These are phyloP conservation scores for Davidsoniella virescens DNA, from an alignment of 2,329 filamentous ascomycete species.

Conservation along the genomic window DNA sequence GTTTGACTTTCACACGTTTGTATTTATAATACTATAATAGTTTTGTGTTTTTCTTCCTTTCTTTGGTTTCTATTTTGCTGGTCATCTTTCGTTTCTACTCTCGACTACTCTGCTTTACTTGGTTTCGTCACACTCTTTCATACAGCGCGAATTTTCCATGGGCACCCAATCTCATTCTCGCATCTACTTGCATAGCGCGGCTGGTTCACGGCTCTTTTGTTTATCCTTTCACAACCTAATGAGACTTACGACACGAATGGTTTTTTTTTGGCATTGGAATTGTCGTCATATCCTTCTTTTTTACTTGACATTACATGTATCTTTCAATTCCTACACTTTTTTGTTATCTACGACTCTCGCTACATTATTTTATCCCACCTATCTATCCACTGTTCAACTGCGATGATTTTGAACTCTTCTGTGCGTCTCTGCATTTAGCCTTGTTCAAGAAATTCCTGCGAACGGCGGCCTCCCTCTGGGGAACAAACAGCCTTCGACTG, in stretches of 20 bases:
- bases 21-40: slow-evolving; percentile 11
- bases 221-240: slow-evolving; percentile 3
- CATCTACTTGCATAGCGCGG: slow-evolving; percentile 8
- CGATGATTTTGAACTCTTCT: no score
- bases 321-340: not conserved
- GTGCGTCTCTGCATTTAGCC: no score
- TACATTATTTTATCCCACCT: no score
- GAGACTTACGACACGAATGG: slow-evolving; percentile 7
- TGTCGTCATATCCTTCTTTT: slow-evolving; percentile 3
- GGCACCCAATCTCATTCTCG: slow-evolving; percentile 5
- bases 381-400: no score
- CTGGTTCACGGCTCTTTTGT: slow-evolving; percentile 6
- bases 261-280: slow-evolving; percentile 4
- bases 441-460: no score
- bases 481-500: no score
- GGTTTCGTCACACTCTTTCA: slow-evolving; percentile 6
- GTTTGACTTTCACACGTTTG: slow-evolving; percentile 4
- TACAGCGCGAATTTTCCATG: slow-evolving; percentile 7
- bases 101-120: not conserved
- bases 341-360: no score
- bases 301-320: not conserved
- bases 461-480: no score
- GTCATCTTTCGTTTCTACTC: not conserved
- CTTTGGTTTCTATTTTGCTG: not conserved
- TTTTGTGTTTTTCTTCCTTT: slow-evolving; percentile 7